These are phyloP conservation scores for Catunica adiposa DNA, from an alignment of 2,329 filamentous ascomycete genomes.

Conservation along the genomic window DNA sequence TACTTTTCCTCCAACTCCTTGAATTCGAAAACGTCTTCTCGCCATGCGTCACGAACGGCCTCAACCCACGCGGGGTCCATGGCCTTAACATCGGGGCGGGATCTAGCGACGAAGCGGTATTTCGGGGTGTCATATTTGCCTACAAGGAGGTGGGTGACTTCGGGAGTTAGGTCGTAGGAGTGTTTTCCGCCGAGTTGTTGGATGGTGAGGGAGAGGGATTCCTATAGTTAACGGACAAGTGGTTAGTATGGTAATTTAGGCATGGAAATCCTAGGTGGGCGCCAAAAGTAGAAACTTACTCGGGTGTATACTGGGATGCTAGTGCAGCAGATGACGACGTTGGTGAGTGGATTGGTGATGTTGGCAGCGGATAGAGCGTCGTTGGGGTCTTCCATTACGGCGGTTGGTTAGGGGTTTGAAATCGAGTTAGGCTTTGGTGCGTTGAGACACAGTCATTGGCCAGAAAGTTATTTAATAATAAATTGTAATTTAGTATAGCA, in stretches of 20 bases:
- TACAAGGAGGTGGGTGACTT: conserved; percentile 87
- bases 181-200: conserved; percentile 72
- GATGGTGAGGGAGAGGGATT: conserved; percentile 45
- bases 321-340: conserved; percentile 73
- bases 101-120: conserved; percentile 85
- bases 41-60: conserved; percentile 64
- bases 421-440: too few species aligned
- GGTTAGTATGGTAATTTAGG: too few species aligned
- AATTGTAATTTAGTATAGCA: too few species aligned
- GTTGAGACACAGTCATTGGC: too few species aligned
- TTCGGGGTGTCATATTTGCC: conserved; percentile 81
- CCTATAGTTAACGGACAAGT: conserved; percentile 20
- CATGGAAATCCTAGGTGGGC: too few species aligned
- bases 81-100: conserved; percentile 70
- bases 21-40: conserved; percentile 65
- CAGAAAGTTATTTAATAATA: too few species aligned
- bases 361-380: conserved; percentile 6
- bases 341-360: conserved; percentile 42
- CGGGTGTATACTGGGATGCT: conserved; percentile 64
- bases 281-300: conserved; percentile 32
- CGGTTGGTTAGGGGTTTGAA: not conserved
- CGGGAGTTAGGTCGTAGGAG: conserved; percentile 84
- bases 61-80: conserved; percentile 75
- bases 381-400: conserved; percentile 2
- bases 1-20: conserved; percentile 49